Base-by-base conservation (phyloP, 2,329 filamentous ascomycete genomes). In the Cercospora beticola region DNA sequence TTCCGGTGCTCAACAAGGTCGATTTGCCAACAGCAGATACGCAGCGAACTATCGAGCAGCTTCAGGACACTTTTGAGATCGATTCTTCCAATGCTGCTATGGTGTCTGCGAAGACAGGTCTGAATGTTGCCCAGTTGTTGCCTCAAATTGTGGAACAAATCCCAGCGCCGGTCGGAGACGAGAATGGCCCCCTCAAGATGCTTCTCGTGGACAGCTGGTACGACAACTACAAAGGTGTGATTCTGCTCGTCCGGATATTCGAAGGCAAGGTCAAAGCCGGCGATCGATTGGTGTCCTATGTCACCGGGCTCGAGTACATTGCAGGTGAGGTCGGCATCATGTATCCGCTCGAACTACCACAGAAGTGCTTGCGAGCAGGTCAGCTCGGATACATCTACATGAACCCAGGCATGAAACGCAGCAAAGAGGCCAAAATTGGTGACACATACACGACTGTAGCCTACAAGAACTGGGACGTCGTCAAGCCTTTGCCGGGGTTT, bases 201-300 rank as follows among this genome's bases (percentile, higher is more conserved):
- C 84, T 99, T 59, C 88, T 99, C 14, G 93, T 99, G 30, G 95
- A 99, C 81, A 97, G 94, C 23, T 99, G 95, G 95, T 99, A 99
- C 79, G 94, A 97, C 77, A 94, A 90, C 69, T 99, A 97, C 80
- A 91, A 93, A 73, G 95, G 95, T 12, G 95, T 99, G 40, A 91
- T 98, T 64, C 86, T 97, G 62, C 85, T 99, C 6, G 93, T 99
- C 12, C 86, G 95, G 10, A 85, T 99, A 18, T 99, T 99, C 75
- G 93, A 98, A 72, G 95, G 95, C 10, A 87, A 88, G 62, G 85
- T 99, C 71, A 88, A 86, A 67, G 88, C 94, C 0, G 95, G 95
- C 4, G 93, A 98, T 77, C 89, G 90, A 46, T 83, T 99, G n/a
- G 83, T 92, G 4, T 97, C 94, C 0, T 90, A 97, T 74, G 94